phyloP scores from a whole-genome alignment of 345 rosid species.

The Pelargonium nanum region DNA sequence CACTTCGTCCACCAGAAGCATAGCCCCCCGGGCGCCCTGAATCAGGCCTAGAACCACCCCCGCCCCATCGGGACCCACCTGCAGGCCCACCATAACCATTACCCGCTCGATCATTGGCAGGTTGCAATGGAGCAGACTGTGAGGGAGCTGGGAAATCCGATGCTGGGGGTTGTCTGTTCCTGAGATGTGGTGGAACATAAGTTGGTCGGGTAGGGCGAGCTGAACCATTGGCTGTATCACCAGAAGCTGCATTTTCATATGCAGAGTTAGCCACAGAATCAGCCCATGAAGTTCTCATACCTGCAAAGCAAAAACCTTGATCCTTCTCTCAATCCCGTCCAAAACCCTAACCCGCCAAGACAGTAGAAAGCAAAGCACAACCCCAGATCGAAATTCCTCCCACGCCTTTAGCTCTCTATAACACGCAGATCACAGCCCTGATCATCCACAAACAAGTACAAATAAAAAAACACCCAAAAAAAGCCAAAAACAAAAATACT shows the following conservation, averaged over 20 bases:
- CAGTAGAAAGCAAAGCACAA: not conserved
- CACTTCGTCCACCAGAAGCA: conserved; percentile 12
- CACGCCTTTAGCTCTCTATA: not conserved
- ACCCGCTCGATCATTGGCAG: conserved; percentile 13
- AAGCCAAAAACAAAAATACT: not conserved
- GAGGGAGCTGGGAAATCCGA: conserved; percentile 14
- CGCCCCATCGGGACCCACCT: conserved; percentile 20
- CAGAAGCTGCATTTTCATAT: conserved; percentile 22
- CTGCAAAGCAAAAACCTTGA: conserved; percentile 3
- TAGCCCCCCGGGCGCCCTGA: conserved; percentile 9
- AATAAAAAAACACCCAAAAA: not conserved
- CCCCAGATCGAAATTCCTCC: not conserved
- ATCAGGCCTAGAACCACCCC: conserved; percentile 24
- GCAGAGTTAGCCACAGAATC: conserved; percentile 40
- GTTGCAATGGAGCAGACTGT: conserved; percentile 1
- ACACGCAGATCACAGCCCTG: not conserved
- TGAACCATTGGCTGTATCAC: conserved; percentile 8
- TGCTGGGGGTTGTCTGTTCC: conserved; percentile 25
- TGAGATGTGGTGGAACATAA: conserved; percentile 49
- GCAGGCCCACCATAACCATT: conserved; percentile 12
- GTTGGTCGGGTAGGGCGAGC: conserved; percentile 18
- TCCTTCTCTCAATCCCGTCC: not conserved
- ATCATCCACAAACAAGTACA: not conserved
- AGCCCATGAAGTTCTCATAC: conserved; percentile 44
- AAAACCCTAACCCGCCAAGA: not conserved